Percentiles rank a stretch among this genome's conserved stretches.
Conservation (phyloP, 768 basidiomycete species). For the Ramaria sp. region DNA sequence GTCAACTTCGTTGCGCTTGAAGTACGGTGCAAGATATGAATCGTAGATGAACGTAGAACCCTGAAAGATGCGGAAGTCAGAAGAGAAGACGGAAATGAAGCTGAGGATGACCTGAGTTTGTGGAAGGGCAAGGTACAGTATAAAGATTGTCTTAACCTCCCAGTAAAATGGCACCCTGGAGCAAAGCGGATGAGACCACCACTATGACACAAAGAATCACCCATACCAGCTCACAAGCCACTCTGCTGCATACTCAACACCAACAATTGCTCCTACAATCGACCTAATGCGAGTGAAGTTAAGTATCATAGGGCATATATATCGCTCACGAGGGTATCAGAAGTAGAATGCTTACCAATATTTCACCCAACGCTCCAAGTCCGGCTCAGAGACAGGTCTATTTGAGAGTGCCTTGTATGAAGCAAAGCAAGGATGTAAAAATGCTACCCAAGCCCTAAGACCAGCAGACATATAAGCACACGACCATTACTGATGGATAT, state of each 20-base stretch:
- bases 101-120: conserved; percentile 46
- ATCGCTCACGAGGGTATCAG: no score
- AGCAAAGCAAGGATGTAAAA: conserved; percentile 49
- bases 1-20: conserved; percentile 43
- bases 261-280: conserved; percentile 47
- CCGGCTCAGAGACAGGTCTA: conserved; percentile 36
- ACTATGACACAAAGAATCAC: not conserved
- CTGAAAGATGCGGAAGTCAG: conserved; percentile 23
- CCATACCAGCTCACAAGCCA: conserved; percentile 57
- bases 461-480: conserved; percentile 6
- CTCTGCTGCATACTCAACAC: conserved; percentile 52
- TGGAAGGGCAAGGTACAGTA: conserved; percentile 58
- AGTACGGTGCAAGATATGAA: conserved; percentile 50
- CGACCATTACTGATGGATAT: not conserved
- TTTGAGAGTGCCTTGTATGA: conserved; percentile 59
- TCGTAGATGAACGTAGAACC: conserved; percentile 59
- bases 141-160: conserved; percentile 57
- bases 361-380: conserved; percentile 44
- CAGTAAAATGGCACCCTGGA: conserved; percentile 67
- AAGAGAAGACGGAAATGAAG: conserved; percentile 2
- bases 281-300: conserved; percentile 13
- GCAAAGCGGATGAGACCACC: conserved; percentile 4
- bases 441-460: conserved; percentile 59
- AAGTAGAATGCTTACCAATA: conserved; percentile 35
- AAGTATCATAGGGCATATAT: no score